Percentiles rank a stretch among this genome's conserved stretches.
Conservation (phyloP, 805 yeast species). For the Yueomyces sinensis region DNA sequence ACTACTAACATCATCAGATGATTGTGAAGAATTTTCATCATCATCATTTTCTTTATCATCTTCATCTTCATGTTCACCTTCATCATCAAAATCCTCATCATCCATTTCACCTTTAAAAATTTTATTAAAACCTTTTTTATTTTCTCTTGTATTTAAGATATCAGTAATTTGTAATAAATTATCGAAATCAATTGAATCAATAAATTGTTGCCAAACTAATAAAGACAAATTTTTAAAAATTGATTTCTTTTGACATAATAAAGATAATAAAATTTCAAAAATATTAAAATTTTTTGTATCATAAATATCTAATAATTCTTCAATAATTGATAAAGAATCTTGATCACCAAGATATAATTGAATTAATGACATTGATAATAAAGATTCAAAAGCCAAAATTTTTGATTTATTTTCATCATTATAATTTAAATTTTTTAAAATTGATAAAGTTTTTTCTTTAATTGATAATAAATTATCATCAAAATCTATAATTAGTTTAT, state of each 20-base stretch:
- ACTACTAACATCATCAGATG: constrained; percentile 17
- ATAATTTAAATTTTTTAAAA: too few relatives aligned
- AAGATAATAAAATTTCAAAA: constrained; percentile 45
- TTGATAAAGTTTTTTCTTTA: constrained; percentile 31
- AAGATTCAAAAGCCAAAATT: constrained; percentile 55
- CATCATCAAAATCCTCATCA: constrained; percentile 34
- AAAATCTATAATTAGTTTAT: constrained; percentile 27
- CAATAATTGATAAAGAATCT: constrained; percentile 63
- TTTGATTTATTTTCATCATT: constrained; percentile 24
- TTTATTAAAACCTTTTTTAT: constrained; percentile 63
- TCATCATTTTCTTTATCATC: constrained; percentile 22
- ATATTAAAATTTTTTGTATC: constrained; percentile 29
- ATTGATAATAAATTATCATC: constrained; percentile 46
- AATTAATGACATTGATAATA: constrained; percentile 62
- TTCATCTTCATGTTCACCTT: constrained; percentile 24
- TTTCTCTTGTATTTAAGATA: constrained; percentile 54
- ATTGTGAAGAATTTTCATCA: constrained; percentile 3
- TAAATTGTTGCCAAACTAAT: constrained; percentile 43
- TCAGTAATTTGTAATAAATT: constrained; percentile 41
- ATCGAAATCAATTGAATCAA: constrained; percentile 29
- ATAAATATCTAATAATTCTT: constrained; percentile 41
- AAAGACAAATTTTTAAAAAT: constrained; percentile 45
- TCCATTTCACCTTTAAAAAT: constrained; percentile 52
- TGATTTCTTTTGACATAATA: constrained; percentile 43
- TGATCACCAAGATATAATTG: constrained; percentile 66